Conservation (phyloP, 2,329 filamentous ascomycete species). For the Lachnum nothofagi region DNA sequence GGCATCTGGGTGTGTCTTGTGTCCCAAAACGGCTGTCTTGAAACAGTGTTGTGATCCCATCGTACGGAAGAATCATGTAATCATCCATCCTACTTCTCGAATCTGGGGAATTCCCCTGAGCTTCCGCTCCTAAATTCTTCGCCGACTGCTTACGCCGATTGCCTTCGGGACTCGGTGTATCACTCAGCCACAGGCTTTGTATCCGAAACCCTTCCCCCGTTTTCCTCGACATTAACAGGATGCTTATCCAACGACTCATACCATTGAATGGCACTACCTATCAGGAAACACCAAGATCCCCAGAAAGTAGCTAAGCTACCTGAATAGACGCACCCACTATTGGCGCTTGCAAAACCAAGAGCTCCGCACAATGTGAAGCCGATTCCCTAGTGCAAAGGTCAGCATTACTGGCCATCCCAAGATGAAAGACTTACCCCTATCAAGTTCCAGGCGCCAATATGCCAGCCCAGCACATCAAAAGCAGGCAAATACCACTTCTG, state of each 20-base stretch:
- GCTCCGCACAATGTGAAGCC: constrained; percentile 60
- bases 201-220: constrained; percentile 13
- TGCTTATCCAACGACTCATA: constrained; percentile 43
- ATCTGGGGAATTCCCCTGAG: too few relatives aligned
- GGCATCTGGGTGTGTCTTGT: background rate
- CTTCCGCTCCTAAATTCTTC: too few relatives aligned
- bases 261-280: constrained; percentile 40
- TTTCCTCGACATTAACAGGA: constrained; percentile 37
- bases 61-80: too few relatives aligned
- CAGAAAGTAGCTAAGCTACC: constrained; percentile 46
- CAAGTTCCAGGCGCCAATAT: constrained; percentile 62
- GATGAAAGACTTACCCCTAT: constrained; percentile 40
- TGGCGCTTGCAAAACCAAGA: constrained; percentile 43
- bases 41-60: background rate
- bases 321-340: constrained; percentile 42
- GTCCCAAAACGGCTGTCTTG: too few relatives aligned
- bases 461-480: constrained; percentile 55
- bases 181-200: background rate
- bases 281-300: constrained; percentile 46
- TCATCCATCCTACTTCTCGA: too few relatives aligned
- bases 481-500: constrained; percentile 57
- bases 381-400: constrained; percentile 31
- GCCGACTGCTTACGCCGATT: background rate
- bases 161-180: background rate
- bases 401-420: background rate